Evolutionary conservation across 139 green algal genomes (phyloP), one percentile per base, ranked within the genome.

Genomic region (Eudorina sp.): DNA sequence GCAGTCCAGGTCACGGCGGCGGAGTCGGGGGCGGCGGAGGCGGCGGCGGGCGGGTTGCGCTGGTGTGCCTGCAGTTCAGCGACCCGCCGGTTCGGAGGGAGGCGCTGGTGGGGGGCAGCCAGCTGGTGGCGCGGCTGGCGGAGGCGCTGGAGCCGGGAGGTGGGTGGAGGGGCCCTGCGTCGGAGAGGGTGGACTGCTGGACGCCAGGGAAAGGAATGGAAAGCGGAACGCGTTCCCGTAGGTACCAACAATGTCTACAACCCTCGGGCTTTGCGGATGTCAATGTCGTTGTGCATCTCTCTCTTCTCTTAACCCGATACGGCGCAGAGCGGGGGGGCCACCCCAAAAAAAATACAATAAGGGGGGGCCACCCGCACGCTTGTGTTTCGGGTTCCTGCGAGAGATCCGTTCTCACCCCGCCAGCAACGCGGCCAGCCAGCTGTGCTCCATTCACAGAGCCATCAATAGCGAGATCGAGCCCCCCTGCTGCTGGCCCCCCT

Each of bases 41-140:
- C n/a, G 51, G 75, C 9, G 34, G 51, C 31, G 75, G 75, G 0
- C 48, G 31, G 3, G 77, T 84, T 13, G 77, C 77, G 53, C 77
- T 84, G 53, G 77, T 84, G 53, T 84, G 77, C 40, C 27, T 84
- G 53, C 77, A 84, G 77, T 84, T 84, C 77, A 55, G 36, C 21
- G 77, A 84, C 36, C 77, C 77, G 40, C 53, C 53, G 2, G 31
- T 58, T 7, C 36, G 77, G 53, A 36, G 53, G 0, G 9, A 72
- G 34, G 36, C 38, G 77, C 77, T 84, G 38, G 77, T 72, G 77
- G 53, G 77, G 6, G 53, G 53, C 29, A 43, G 36, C 13, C 53
- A 72, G 53, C 36, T 72, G 77, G 77, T 73, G 53, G 31, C 31
- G 13, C 51, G 69, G 53, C 53, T 84, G 53, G 77, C 51, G 36